Percentiles rank a stretch among this genome's conserved stretches.
These are phyloP conservation scores for Rhizoclosmatium globosum DNA, from an alignment of 192 early-diverging fungal species.

Conservation along the genomic window DNA sequence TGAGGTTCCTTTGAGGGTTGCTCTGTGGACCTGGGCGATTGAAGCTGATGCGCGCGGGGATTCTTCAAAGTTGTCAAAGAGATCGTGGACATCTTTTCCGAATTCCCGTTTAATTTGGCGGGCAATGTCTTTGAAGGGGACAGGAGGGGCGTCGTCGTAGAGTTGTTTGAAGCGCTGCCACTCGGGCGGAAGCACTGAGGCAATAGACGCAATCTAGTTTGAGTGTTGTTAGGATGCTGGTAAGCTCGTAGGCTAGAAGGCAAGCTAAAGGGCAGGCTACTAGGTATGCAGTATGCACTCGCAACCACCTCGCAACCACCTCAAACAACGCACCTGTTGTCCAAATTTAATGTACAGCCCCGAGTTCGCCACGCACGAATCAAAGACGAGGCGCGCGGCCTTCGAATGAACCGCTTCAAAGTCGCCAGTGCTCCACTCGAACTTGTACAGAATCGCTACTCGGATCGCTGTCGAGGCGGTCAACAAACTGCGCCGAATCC, in stretches of 20 bases:
- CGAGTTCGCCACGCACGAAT: constrained; percentile 80
- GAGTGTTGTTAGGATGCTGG: constrained; percentile 55
- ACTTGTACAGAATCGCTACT: constrained; percentile 63
- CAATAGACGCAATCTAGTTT: neutral
- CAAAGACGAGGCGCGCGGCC: constrained; percentile 75
- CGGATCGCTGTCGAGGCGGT: no score
- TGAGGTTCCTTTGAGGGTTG: constrained; percentile 67
- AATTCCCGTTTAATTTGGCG: constrained; percentile 77
- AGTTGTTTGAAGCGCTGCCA: constrained; percentile 67
- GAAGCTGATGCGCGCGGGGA: constrained; percentile 86
- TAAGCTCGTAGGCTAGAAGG: constrained; percentile 74
- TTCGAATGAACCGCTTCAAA: constrained; percentile 77
- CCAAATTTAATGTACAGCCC: constrained; percentile 94
- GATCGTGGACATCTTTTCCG: constrained; percentile 44
- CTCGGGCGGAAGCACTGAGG: constrained; percentile 58
- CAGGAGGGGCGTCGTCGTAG: constrained; percentile 84
- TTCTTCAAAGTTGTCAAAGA: constrained; percentile 76
- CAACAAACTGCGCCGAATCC: no score
- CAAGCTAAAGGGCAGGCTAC: constrained; percentile 51
- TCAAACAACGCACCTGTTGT: constrained; percentile 55
- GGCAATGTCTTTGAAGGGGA: constrained; percentile 68
- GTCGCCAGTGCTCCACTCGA: constrained; percentile 69
- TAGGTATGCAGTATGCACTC: constrained; percentile 72
- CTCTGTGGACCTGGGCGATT: constrained; percentile 95
- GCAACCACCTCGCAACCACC: constrained; percentile 70